A percentile compares a stretch with the other conserved stretches of the same genome.
Conservation (phyloP, 441 rosid genomes). For the Bocquillonia castaneifolia region DNA sequence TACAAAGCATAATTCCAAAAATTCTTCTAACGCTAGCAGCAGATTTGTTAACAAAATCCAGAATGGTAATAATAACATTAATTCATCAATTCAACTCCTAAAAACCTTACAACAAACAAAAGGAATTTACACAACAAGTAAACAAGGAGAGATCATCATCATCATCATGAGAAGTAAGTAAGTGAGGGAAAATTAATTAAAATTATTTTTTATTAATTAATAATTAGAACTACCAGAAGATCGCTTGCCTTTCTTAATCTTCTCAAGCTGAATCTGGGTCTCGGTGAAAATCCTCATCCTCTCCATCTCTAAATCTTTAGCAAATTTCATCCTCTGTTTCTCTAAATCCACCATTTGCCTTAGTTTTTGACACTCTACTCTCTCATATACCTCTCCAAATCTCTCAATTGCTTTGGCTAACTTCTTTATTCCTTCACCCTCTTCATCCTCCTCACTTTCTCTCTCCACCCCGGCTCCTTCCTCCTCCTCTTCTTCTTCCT, state of each 20-base stretch:
- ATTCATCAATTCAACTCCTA: conserved; percentile 12
- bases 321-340: conserved; percentile 91
- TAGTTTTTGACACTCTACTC: conserved; percentile 74
- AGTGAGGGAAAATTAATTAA: neutral
- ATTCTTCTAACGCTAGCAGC: neutral
- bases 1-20: neutral
- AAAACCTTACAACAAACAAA: conserved; percentile 16
- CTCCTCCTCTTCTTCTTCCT: conserved; percentile 33
- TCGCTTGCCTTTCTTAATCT: conserved; percentile 61
- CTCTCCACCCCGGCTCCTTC: conserved; percentile 39
- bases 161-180: neutral
- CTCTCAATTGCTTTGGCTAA: conserved; percentile 76
- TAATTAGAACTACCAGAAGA: conserved; percentile 55
- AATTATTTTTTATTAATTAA: conserved; percentile 30
- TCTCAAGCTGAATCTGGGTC: conserved; percentile 84
- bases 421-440: conserved; percentile 49
- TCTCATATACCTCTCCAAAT: conserved; percentile 77
- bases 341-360: conserved; percentile 94
- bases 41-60: conserved; percentile 6
- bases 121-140: conserved; percentile 3
- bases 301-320: conserved; percentile 88
- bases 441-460: conserved; percentile 44
- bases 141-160: neutral
- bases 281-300: conserved; percentile 89
- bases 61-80: neutral